Conservation (phyloP, 2,329 filamentous ascomycete genomes). For the Pseudopyrenochaeta lycopersici region DNA sequence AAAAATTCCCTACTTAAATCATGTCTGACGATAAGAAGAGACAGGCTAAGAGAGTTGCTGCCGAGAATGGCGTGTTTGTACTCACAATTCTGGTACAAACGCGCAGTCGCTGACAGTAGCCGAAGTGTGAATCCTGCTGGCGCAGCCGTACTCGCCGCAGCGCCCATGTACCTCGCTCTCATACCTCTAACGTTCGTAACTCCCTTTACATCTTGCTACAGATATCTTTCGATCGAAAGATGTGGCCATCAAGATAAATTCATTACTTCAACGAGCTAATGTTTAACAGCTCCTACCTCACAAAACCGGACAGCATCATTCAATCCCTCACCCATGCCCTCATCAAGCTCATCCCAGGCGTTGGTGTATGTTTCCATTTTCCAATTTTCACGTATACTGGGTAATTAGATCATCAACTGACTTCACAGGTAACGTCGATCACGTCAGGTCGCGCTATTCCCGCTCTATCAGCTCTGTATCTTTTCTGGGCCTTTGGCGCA, state of each 20-base stretch:
- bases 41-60: conserved; percentile 22
- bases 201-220: too few species aligned
- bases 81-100: not conserved
- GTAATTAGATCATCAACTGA: not conserved
- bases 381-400: not conserved
- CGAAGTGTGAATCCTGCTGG: conserved; percentile 28
- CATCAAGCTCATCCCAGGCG: conserved; percentile 29
- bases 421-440: conserved; percentile 15
- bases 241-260: not conserved
- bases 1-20: not conserved
- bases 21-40: conserved; percentile 33
- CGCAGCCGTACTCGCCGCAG: conserved; percentile 17
- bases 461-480: conserved; percentile 27
- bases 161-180: conserved; percentile 29
- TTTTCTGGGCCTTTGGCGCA: conserved; percentile 35
- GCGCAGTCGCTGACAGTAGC: not conserved
- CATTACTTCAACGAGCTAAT: not conserved
- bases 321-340: conserved; percentile 31
- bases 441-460: conserved; percentile 32
- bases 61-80: conserved; percentile 28
- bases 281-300: conserved; percentile 21
- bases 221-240: not conserved
- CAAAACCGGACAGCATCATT: conserved; percentile 25
- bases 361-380: conserved; percentile 15
- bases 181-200: conserved; percentile 26